A percentile compares a stretch with the other conserved stretches of the same genome.
Conservation (phyloP, 495 filamentous ascomycete species). For the Hapsidospora chrysogenum region DNA sequence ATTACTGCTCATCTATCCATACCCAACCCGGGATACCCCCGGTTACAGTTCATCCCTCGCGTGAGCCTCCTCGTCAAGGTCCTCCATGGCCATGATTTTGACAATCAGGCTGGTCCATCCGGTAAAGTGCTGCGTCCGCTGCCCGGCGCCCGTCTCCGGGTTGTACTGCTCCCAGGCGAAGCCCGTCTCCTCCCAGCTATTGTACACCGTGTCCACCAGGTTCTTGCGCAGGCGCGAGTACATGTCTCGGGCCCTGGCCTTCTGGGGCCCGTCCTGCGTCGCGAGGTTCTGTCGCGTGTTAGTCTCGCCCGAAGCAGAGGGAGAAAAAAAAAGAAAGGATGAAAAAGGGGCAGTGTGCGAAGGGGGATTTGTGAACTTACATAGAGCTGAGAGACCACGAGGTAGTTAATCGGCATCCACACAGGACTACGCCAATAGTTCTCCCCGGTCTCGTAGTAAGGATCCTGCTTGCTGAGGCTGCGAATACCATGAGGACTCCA, state of each 20-base stretch:
- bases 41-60: conserved; percentile 17
- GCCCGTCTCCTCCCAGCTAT: conserved; percentile 74
- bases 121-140: conserved; percentile 94
- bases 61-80: conserved; percentile 10
- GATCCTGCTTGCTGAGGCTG: conserved; percentile 70
- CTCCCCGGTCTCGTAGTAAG: conserved; percentile 75
- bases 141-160: conserved; percentile 77
- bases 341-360: too few relatives aligned
- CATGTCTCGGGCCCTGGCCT: conserved; percentile 48
- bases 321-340: background rate
- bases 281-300: conserved; percentile 33
- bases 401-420: conserved; percentile 97
- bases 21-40: background rate
- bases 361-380: conserved; percentile 43
- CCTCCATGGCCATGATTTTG: conserved; percentile 83
- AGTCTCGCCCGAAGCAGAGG: too few relatives aligned
- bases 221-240: conserved; percentile 68
- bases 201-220: conserved; percentile 76
- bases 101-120: conserved; percentile 97
- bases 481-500: conserved; percentile 77
- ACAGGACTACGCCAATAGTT: conserved; percentile 96
- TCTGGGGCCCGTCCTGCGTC: conserved; percentile 46
- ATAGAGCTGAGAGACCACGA: conserved; percentile 65
- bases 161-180: conserved; percentile 99
- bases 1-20: too few relatives aligned